These are phyloP conservation scores for Cryptococcus sp. DNA, from an alignment of 1,284 basidiomycete species.

Conservation along the genomic window DNA sequence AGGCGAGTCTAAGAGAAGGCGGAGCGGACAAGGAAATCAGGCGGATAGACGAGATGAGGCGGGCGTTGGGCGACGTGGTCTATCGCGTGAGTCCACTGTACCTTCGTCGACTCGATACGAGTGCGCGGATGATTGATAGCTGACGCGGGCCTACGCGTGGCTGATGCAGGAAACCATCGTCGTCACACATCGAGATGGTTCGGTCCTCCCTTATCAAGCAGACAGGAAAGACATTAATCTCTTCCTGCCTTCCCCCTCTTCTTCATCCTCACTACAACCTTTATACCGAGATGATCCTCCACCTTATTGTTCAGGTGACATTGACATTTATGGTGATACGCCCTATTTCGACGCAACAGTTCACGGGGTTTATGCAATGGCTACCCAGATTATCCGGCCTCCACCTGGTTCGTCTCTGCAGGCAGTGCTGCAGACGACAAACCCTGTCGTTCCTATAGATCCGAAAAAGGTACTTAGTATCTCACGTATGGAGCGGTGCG, in stretches of 20 bases:
- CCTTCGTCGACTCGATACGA: neutral
- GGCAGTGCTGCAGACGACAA: constrained; percentile 68
- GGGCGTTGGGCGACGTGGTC: constrained; percentile 37
- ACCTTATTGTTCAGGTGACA: neutral
- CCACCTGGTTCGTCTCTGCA: constrained; percentile 27
- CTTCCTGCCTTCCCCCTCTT: constrained; percentile 44
- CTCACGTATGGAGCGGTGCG: constrained; percentile 64
- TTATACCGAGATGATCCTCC: neutral
- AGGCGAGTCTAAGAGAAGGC: constrained; percentile 18
- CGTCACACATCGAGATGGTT: constrained; percentile 66
- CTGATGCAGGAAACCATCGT: constrained; percentile 58
- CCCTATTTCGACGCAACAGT: constrained; percentile 32
- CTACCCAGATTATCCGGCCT: constrained; percentile 61
- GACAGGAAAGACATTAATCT: constrained; percentile 70
- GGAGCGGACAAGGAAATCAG: constrained; percentile 18
- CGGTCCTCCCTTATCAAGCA: constrained; percentile 59
- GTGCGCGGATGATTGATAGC: neutral
- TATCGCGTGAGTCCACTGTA: constrained; percentile 35
- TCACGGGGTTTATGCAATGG: constrained; percentile 60
- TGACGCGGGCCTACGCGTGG: neutral
- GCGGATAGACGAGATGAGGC: constrained; percentile 30
- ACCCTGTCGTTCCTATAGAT: constrained; percentile 63
- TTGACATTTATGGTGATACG: neutral
- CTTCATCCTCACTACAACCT: constrained; percentile 9
- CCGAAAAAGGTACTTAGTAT: constrained; percentile 60